phyloP scores from a whole-genome alignment of 768 basidiomycete genomes.

The Xanthoconium purpureum region DNA sequence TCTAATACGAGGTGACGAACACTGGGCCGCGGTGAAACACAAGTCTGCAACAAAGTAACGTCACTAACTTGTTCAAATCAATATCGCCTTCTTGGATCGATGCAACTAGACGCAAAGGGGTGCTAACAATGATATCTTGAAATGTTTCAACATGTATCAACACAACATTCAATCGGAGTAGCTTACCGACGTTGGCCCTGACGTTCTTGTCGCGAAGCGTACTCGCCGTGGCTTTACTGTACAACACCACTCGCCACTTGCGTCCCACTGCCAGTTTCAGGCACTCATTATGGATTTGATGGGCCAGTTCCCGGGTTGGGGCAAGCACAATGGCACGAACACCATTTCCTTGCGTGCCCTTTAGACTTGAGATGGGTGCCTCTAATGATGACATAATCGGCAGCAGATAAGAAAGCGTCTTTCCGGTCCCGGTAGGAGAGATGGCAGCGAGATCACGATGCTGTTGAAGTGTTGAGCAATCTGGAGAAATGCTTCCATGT shows the following conservation, averaged over 20 bases:
- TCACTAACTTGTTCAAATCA: slow-evolving; percentile 67
- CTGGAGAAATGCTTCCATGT: not conserved
- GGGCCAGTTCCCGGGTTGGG: slow-evolving; percentile 93
- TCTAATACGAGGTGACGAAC: slow-evolving; percentile 85
- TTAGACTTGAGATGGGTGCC: slow-evolving; percentile 50
- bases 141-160: not conserved
- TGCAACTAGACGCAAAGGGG: slow-evolving; percentile 84
- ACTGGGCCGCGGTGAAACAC: slow-evolving; percentile 38
- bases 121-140: slow-evolving; percentile 86
- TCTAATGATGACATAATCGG: slow-evolving; percentile 68
- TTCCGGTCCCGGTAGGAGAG: slow-evolving; percentile 96
- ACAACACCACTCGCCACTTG: slow-evolving; percentile 79
- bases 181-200: slow-evolving; percentile 73
- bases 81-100: slow-evolving; percentile 68
- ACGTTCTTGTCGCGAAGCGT: slow-evolving; percentile 72
- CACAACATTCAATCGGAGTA: slow-evolving; percentile 2
- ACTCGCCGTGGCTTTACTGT: slow-evolving; percentile 87
- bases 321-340: slow-evolving; percentile 80
- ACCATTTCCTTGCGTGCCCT: slow-evolving; percentile 48
- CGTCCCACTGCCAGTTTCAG: slow-evolving; percentile 75
- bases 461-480: slow-evolving; percentile 34
- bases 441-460: slow-evolving; percentile 87
- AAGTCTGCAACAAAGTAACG: not conserved
- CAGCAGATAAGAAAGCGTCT: slow-evolving; percentile 89
- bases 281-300: slow-evolving; percentile 92